Conservation (phyloP, 2,329 filamentous ascomycete genomes). For the Neonectria neomacrospora region DNA sequence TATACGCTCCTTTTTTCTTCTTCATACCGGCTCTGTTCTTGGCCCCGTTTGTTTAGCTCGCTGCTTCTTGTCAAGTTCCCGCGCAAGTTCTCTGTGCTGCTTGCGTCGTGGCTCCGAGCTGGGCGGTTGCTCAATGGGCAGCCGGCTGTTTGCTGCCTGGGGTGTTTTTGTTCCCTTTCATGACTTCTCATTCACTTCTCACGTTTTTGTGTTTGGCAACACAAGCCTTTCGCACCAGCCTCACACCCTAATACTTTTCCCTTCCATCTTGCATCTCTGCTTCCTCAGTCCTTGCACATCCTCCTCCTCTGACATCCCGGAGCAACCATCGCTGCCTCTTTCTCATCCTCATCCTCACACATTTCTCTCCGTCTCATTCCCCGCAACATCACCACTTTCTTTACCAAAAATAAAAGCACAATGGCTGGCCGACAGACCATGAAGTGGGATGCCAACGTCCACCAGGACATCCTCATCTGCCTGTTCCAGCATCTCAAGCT, state of each 20-base stretch:
- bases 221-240: slow-evolving; percentile 9
- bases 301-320: not conserved
- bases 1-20: slow-evolving; percentile 18
- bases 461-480: slow-evolving; percentile 57
- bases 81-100: slow-evolving; percentile 1
- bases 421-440: slow-evolving; percentile 49
- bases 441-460: slow-evolving; percentile 55
- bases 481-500: slow-evolving; percentile 53
- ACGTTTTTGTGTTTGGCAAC: not conserved
- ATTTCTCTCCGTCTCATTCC: not conserved
- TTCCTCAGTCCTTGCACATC: slow-evolving; percentile 13
- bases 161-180: not conserved
- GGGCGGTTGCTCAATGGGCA: not conserved
- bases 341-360: not conserved
- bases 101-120: not conserved
- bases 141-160: slow-evolving; percentile 1
- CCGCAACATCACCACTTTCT: not conserved
- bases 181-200: slow-evolving; percentile 4
- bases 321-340: slow-evolving; percentile 18
- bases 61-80: not conserved
- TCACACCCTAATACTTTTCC: slow-evolving; percentile 15
- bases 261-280: slow-evolving; percentile 11
- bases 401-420: not conserved
- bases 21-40: not conserved
- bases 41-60: not conserved